Base-by-base conservation (phyloP, 257 asterid species). In the Buddleja alternifolia region DNA sequence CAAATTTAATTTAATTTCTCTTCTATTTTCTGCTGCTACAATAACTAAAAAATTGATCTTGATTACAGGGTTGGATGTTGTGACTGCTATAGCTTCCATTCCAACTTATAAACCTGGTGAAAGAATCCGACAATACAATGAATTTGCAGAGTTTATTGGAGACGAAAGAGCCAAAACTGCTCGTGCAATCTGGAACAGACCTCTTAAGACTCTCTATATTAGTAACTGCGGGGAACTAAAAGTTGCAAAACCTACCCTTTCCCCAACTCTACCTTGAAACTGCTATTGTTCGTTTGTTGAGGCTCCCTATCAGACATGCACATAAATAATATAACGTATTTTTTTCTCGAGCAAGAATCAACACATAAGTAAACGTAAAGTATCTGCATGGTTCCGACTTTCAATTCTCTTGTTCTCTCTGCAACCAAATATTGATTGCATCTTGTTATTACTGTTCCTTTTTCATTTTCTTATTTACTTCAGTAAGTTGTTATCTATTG, bases 111-210 rank as follows among this genome's bases (percentile, higher is more conserved):
- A 83, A 77, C 97, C 98, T 40, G 82, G 81, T 0, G 86, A 88
- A 62, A 86, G 86, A 7, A 85, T 92, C 67, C 75, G 79, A 15
- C 96, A 90, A 60, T 90, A 92, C 76, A 90, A 92, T 54, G 97
- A 88, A 62, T 75, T 90, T n/a, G 97, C 96, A 1, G 89, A 88
- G 86, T 86, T 86, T 59, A 24, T 92, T 17, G 98, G 98, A 62
- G 97, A 92, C 48, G 98, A 80, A 50, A 86, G 98, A 79, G 97
- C 98, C 12, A 92, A 85, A 76, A 80, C 11, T 11, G 97, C 97
- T 23, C 87, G 98, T 0, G 88, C 89, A 17, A 90, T 84, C 71
- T 92, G 98, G 98, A 73, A 92, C 78, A 90, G 77, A 65, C 97
- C 96, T 37, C 86, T 86, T 21, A 71, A 92, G 77, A 90, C 97